Evolutionary conservation across 2,329 filamentous ascomycete genomes (phyloP), one percentile per base, ranked within the genome.

Genomic region (Talaromyces piceae): DNA sequence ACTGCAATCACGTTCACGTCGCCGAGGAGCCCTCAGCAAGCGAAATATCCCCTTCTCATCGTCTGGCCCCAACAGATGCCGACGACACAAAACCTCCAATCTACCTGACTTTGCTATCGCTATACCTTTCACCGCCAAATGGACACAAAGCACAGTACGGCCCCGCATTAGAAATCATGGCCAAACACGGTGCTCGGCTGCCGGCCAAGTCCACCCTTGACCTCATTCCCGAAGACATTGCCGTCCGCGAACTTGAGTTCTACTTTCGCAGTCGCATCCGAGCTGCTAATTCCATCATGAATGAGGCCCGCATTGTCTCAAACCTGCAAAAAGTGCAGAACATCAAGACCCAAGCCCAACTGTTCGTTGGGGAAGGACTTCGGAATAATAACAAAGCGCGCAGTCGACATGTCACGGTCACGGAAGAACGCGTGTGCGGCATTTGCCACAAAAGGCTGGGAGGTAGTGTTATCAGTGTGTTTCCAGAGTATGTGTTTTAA

Each of bases 211-310:
- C 88, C 28, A 95, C 91, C 0, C 77, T 98, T 6, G 83, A 86
- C 18, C 78, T 98, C 20, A 91, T 98, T 41, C 93, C 93, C 0
- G 80, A 88, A 54, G 76, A 81, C 3, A 80, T 97, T 6, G 85
- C 89, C 0, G 82, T 97, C 6, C 75, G 79, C 31, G 81, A 93
- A 52, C 80, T 98, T 0, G 87, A 91, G 62, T 86, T 86, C 12
- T 98, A 98, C 70, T 97, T 98, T 76, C 82, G 84, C 31, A 90
- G 91, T 9, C 84, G 91, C 20, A 95, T 97, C 61, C 84, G 93
- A 18, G 83, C 85, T 9, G 89, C 89, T 48, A 96, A 90, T 61
- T 87, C 84, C 22, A 78, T 87, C 1, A 78, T 93, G 54, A 91
- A 91, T 59, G 85, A 93, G 67, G 82, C 85, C 27, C 82, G 87